Evolutionary conservation across 495 filamentous ascomycete species (phyloP), one percentile per base, ranked within the genome.

Genomic region (Penicillium coffeae): DNA sequence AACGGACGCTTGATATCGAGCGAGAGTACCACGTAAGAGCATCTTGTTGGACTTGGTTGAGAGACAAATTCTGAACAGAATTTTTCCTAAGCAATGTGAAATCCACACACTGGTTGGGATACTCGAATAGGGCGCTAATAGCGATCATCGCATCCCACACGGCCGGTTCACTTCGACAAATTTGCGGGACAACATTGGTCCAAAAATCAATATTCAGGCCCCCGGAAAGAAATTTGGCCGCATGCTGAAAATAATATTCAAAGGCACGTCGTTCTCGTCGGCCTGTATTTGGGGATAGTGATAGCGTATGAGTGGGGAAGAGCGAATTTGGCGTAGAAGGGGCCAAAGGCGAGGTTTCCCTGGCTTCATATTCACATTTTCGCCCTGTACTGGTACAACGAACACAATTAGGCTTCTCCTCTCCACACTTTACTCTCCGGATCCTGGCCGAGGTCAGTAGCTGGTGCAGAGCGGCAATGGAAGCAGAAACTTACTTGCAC

Each of bases 401-500:
- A 25, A 64, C 63, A 55, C 82, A 87, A 3, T 57, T 52, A 3
- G 83, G 82, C 42, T 78, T 80, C 48, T 69, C 70, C 60, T 87
- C 83, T 62, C 81, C 83, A 64, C 83, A 87, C 65, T 86, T 85
- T 21, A 87, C 82, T 52, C 75, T 73, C 35, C 83, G 73, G 40
- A 74, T 75, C 55, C 82, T 85, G 47, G 34, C 21, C 4, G 20
- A n/a, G 5, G 32, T 55, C 9, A 53, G 35, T 3, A 14, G 14
- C 22, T 8, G 21, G 25, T 30, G 14, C 12, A 8, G 2, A 18
- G 13, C n/a, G 15, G 16, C 21, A n/a, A 42, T 7, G 21, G 18
- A 25, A n/a, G 15, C 3, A 22, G 14, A 14, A 42, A 50, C 54
- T 37, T 40, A 56, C 60, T 63, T 63, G 60, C 60, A 63, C 21